These are phyloP conservation scores for Omphalotus guepiniiformis DNA, from an alignment of 768 basidiomycete genomes.

Conservation along the genomic window DNA sequence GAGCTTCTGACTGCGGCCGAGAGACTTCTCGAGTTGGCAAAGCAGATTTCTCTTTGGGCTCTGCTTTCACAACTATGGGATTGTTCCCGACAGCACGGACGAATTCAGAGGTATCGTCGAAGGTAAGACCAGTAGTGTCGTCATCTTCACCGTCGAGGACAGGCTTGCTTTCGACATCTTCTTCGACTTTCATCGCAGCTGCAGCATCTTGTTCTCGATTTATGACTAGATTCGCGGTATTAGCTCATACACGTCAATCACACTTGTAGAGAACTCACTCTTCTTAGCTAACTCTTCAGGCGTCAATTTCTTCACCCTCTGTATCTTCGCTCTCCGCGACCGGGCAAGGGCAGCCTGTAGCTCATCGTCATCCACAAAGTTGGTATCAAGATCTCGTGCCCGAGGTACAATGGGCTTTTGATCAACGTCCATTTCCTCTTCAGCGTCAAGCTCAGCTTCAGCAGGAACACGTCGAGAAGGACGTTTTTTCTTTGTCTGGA, in stretches of 20 bases:
- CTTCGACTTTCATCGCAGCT: slow-evolving; percentile 40
- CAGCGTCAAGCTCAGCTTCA: slow-evolving; percentile 45
- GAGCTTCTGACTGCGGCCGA: slow-evolving; percentile 37
- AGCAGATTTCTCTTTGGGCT: slow-evolving; percentile 33
- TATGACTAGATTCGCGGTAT: slow-evolving; percentile 20
- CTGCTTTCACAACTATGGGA: slow-evolving; percentile 49
- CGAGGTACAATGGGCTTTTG: slow-evolving; percentile 63
- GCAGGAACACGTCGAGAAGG: slow-evolving; percentile 60
- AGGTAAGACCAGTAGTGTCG: slow-evolving; percentile 61
- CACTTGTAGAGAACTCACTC: slow-evolving; percentile 41
- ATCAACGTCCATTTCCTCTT: slow-evolving; percentile 78
- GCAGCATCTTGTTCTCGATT: slow-evolving; percentile 54
- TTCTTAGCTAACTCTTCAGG: slow-evolving; percentile 80
- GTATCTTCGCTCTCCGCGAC: slow-evolving; percentile 76
- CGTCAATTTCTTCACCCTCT: slow-evolving; percentile 68
- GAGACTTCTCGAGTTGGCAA: slow-evolving; percentile 20
- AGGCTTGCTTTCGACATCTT: slow-evolving; percentile 25
- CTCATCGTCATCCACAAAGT: slow-evolving; percentile 98
- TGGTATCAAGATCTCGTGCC: slow-evolving; percentile 71
- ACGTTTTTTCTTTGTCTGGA: slow-evolving; percentile 90
- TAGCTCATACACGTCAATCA: not conserved
- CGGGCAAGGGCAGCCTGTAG: slow-evolving; percentile 90
- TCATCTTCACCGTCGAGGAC: slow-evolving; percentile 40
- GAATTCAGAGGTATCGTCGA: slow-evolving; percentile 97
- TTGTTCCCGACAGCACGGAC: slow-evolving; percentile 79